Conservation (phyloP, 495 filamentous ascomycete genomes). For the Parathielavia appendiculata region DNA sequence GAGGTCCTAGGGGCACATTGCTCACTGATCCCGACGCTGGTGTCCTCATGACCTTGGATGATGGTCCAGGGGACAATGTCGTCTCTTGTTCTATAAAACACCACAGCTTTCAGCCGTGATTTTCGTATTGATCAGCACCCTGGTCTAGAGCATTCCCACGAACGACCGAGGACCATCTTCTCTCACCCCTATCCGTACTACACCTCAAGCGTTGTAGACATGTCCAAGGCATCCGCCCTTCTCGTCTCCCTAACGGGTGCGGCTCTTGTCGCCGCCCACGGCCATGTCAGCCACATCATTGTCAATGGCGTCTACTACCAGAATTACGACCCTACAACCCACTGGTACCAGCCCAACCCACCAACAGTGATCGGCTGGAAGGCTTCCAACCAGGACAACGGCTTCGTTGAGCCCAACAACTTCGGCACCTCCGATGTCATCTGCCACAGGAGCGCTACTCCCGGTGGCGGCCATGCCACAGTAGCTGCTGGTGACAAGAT, state of each 20-base stretch:
- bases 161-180: background rate
- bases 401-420: constrained; percentile 51
- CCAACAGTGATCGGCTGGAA: constrained; percentile 54
- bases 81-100: background rate
- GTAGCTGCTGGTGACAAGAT: constrained; percentile 44
- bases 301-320: constrained; percentile 51
- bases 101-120: background rate
- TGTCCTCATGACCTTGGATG: background rate
- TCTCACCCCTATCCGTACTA: background rate
- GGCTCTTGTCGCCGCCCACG: constrained; percentile 55
- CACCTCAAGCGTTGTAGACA: constrained; percentile 11
- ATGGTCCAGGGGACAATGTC: no score
- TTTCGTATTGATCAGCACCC: background rate
- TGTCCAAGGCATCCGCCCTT: constrained; percentile 29
- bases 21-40: background rate
- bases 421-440: constrained; percentile 44
- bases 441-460: constrained; percentile 44
- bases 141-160: background rate
- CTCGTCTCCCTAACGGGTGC: constrained; percentile 46
- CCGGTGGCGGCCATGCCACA: constrained; percentile 37
- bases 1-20: background rate
- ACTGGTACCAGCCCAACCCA: constrained; percentile 36
- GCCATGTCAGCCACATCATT: constrained; percentile 55
- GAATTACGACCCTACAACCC: constrained; percentile 41
- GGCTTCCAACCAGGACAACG: constrained; percentile 51